Evolutionary conservation across 164 flowering plant genomes (phyloP), one percentile per base, ranked within the genome.

Genomic region (Buxus sempervirens): DNA sequence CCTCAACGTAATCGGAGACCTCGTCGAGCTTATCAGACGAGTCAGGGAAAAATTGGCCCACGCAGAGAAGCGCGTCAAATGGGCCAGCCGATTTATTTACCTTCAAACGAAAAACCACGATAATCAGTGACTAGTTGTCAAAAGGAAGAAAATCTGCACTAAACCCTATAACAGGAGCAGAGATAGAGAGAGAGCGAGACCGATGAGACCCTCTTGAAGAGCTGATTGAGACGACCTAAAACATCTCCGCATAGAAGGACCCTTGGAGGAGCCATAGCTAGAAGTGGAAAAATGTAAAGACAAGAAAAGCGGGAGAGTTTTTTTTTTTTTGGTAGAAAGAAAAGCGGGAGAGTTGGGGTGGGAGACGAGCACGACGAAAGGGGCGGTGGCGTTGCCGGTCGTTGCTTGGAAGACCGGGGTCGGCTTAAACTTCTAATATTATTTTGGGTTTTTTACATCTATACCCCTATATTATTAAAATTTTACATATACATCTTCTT

Each of bases 41-140:
- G 60, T 89, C 90, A 22, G 97, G 97, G 76, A 95, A 95, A 78
- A 95, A 95, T 79, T 95, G 98, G 0, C 99, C 99, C 16, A 90
- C 99, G 78, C 99, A 95, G 26, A 95, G 68, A 12, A 95, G 74
- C 16, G 84, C 88, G 67, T 90, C 98, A 76, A 95, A 95, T 16
- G 99, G 98, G 26, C 98, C 99, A 1, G 87, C 82, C 28, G 98
- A 85, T 80, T 90, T 95, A 80, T 79, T 92, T 32, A 90, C 97
- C 97, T 93, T 77, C 13, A 75, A 15, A 10, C 18, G 16, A 51
- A 57, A 12, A 56, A 48, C 21, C 23, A 60, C 8, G 5, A 18
- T 22, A 38, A 20, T 28, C 25, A n/a, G 25, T 25, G 38, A 62
- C 4, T 41, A 72, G 25, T 9, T 16, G 23, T 61, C 7, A 8